These are phyloP conservation scores for Pyrenopolyporus hunteri DNA, from an alignment of 495 filamentous ascomycete species.

Conservation along the genomic window DNA sequence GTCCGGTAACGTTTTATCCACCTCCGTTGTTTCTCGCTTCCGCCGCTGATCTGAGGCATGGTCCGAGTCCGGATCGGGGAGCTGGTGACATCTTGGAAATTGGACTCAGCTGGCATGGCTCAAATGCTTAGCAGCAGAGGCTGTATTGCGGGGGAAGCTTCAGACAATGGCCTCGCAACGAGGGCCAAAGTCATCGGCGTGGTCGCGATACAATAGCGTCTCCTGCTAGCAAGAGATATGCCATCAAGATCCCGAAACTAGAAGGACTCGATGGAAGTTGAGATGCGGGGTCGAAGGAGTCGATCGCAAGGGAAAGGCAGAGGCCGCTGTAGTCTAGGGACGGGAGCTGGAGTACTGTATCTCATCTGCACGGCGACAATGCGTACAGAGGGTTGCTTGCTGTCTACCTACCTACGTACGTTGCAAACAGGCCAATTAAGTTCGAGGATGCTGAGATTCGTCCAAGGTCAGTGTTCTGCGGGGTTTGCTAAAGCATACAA, in stretches of 20 bases:
- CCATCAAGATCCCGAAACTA: slow-evolving; percentile 62
- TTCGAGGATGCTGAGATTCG: slow-evolving; percentile 29
- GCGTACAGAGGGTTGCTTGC: slow-evolving; percentile 6
- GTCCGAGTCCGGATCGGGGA: slow-evolving; percentile 48
- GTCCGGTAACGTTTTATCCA: slow-evolving; percentile 78
- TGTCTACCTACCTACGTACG: slow-evolving; percentile 14
- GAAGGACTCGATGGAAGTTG: slow-evolving; percentile 40
- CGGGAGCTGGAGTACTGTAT: slow-evolving; percentile 3
- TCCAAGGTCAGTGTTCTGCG: slow-evolving; percentile 30
- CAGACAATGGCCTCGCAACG: slow-evolving; percentile 55
- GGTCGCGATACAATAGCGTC: slow-evolving; percentile 60
- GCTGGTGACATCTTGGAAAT: slow-evolving; percentile 49
- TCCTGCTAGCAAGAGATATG: slow-evolving; percentile 59
- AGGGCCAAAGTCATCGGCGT: slow-evolving; percentile 62
- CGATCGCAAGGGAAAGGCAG: background rate
- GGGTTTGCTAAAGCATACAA: slow-evolving; percentile 36
- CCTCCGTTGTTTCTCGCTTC: slow-evolving; percentile 57
- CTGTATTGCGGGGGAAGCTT: slow-evolving; percentile 46
- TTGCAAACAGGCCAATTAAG: slow-evolving; percentile 38
- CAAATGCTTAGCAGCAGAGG: slow-evolving; percentile 40
- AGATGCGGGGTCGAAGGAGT: slow-evolving; percentile 19
- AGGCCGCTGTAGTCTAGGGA: background rate
- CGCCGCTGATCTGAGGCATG: slow-evolving; percentile 53
- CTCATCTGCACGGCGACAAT: slow-evolving; percentile 22
- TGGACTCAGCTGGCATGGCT: slow-evolving; percentile 59